A percentile compares a stretch with the other conserved stretches of the same genome.
Evolutionary conservation across 768 basidiomycete species (phyloP).

Genomic region (Amanita pseudoporphyria): DNA sequence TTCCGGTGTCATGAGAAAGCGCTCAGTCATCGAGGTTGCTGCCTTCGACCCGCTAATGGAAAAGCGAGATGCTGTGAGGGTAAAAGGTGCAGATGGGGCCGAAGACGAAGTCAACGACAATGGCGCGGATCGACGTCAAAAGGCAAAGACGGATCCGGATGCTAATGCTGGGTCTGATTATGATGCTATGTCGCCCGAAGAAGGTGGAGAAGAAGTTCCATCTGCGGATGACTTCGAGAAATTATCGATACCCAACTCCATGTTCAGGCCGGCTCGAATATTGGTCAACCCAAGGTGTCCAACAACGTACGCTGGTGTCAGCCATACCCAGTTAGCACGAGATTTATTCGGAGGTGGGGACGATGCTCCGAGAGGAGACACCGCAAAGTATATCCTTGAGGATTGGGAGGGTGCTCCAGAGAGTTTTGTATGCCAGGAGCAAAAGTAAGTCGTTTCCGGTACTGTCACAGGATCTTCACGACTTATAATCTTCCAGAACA

Average conservation of each 20-base stretch:
- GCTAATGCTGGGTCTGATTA: slow-evolving; percentile 83
- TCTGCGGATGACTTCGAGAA: slow-evolving; percentile 26
- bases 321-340: slow-evolving; percentile 89
- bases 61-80: slow-evolving; percentile 23
- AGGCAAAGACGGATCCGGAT: slow-evolving; percentile 44
- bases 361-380: slow-evolving; percentile 37
- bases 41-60: slow-evolving; percentile 24
- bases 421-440: slow-evolving; percentile 97
- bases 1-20: slow-evolving; percentile 19
- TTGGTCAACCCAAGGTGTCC: slow-evolving; percentile 94
- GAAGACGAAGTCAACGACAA: slow-evolving; percentile 27
- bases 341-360: slow-evolving; percentile 87
- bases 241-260: slow-evolving; percentile 76
- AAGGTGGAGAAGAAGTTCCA: slow-evolving; percentile 35
- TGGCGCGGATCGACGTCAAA: slow-evolving; percentile 18
- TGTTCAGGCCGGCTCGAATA: slow-evolving; percentile 83
- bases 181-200: slow-evolving; percentile 72
- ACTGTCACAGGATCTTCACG: not conserved
- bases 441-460: slow-evolving; percentile 39
- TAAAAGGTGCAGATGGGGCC: slow-evolving; percentile 19
- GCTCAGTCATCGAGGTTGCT: slow-evolving; percentile 26
- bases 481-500: slow-evolving; percentile 32
- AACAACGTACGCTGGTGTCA: slow-evolving; percentile 96
- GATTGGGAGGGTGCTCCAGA: slow-evolving; percentile 98
- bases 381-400: slow-evolving; percentile 75